Evolutionary conservation across 345 rosid species (phyloP).

Genomic region (Rhodomyrtus tomentosa): DNA sequence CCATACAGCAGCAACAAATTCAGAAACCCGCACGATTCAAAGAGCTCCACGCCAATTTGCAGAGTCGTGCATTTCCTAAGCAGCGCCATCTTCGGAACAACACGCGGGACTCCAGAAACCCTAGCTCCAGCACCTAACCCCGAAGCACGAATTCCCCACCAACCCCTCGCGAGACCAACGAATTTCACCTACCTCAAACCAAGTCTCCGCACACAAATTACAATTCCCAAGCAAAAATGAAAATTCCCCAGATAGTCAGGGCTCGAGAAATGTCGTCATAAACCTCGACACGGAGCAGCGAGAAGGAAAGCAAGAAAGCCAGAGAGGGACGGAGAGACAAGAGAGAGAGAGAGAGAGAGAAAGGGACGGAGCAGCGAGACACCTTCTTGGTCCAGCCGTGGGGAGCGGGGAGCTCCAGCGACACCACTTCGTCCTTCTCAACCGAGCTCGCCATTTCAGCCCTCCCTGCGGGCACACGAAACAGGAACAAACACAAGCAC

Average conservation of each 20-base stretch:
- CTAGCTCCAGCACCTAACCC: background rate
- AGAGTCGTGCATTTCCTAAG: background rate
- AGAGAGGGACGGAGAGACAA: background rate
- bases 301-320: background rate
- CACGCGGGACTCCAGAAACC: background rate
- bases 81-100: background rate
- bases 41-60: background rate
- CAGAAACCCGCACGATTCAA: background rate
- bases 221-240: background rate
- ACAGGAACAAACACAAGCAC: background rate
- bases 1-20: background rate
- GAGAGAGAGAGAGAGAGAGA: background rate
- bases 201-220: background rate
- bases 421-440: slow-evolving; percentile 22
- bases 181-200: background rate
- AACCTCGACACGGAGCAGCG: background rate
- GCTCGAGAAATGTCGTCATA: background rate
- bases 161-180: background rate
- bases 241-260: background rate
- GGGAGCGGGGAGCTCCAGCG: slow-evolving; percentile 39
- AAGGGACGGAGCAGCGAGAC: background rate
- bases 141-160: background rate
- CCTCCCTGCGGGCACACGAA: background rate
- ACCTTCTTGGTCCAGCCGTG: slow-evolving; percentile 39
- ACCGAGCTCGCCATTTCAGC: slow-evolving; percentile 16